Percentiles rank a stretch among this genome's conserved stretches.
Conservation (phyloP, 2,329 filamentous ascomycete species). For the Akanthomyces dipterigenus region DNA sequence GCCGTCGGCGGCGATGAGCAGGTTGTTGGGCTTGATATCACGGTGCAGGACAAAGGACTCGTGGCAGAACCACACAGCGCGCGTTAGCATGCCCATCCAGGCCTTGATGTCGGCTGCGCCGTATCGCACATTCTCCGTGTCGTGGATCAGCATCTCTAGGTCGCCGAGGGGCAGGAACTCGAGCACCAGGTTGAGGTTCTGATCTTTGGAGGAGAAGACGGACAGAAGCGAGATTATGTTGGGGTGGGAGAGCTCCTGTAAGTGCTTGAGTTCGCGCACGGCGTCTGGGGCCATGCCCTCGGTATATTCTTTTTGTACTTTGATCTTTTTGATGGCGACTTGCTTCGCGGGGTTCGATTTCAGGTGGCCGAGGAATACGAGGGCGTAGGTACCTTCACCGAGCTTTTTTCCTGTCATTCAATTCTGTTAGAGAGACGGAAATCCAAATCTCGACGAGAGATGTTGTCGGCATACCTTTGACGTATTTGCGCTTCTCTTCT, state of each 20-base stretch:
- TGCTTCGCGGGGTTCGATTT: constrained; percentile 62
- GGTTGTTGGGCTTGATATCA: constrained; percentile 98
- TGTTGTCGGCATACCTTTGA: constrained; percentile 56
- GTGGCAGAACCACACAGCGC: constrained; percentile 94
- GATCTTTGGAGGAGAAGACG: constrained; percentile 92
- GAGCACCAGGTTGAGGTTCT: constrained; percentile 92
- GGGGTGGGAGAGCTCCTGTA: constrained; percentile 88
- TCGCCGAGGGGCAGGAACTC: constrained; percentile 93
- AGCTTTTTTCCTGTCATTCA: constrained; percentile 66
- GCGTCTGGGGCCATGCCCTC: constrained; percentile 93
- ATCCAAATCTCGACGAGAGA: background rate
- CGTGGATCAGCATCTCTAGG: constrained; percentile 88
- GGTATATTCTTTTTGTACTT: constrained; percentile 75
- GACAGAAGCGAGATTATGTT: constrained; percentile 92
- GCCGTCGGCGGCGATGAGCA: constrained; percentile 87
- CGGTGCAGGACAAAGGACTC: constrained; percentile 90
- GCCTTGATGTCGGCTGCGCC: constrained; percentile 88
- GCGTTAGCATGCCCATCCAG: constrained; percentile 96
- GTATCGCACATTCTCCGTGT: constrained; percentile 71
- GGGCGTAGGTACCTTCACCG: constrained; percentile 93
- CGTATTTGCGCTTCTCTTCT: constrained; percentile 78
- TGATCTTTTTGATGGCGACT: constrained; percentile 93
- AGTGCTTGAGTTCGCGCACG: constrained; percentile 89
- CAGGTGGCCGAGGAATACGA: constrained; percentile 85
- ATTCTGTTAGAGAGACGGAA: background rate